Conservation (phyloP, 306 rosid genomes). For the Gastrolobium bilobum region DNA sequence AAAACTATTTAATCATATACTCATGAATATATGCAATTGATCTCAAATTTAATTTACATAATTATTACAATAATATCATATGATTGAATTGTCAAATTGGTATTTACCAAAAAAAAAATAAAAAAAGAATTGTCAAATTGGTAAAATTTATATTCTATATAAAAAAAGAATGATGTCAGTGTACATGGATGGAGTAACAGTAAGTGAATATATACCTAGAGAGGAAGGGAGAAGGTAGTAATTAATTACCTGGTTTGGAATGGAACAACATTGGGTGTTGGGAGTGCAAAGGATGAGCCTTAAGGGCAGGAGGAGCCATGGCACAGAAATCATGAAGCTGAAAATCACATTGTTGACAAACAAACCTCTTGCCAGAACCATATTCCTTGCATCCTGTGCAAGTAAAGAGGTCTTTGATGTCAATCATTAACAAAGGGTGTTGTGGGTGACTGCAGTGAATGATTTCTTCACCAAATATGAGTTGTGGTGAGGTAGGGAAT, state of each 20-base stretch:
- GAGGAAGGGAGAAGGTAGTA: background rate
- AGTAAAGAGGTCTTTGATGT: slow-evolving; percentile 65
- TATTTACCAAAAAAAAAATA: too few relatives aligned
- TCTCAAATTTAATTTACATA: too few relatives aligned
- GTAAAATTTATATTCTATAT: background rate
- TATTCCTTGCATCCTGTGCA: slow-evolving; percentile 82
- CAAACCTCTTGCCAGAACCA: slow-evolving; percentile 85
- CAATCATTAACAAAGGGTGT: slow-evolving; percentile 64
- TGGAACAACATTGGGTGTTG: slow-evolving; percentile 75
- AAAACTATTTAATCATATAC: too few relatives aligned
- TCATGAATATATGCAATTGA: too few relatives aligned
- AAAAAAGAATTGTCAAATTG: background rate
- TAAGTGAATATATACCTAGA: background rate
- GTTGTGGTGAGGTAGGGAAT: slow-evolving; percentile 75
- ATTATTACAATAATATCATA: background rate
- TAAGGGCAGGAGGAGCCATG: slow-evolving; percentile 74
- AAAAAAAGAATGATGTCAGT: background rate
- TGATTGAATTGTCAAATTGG: background rate
- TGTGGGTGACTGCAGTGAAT: slow-evolving; percentile 78
- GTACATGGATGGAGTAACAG: background rate
- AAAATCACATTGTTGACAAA: slow-evolving; percentile 76
- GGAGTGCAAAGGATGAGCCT: slow-evolving; percentile 80
- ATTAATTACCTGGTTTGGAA: slow-evolving; percentile 65
- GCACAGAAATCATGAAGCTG: slow-evolving; percentile 92
- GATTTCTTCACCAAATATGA: slow-evolving; percentile 67